Conservation (phyloP, 768 basidiomycete genomes). For the Suillus variegatus region DNA sequence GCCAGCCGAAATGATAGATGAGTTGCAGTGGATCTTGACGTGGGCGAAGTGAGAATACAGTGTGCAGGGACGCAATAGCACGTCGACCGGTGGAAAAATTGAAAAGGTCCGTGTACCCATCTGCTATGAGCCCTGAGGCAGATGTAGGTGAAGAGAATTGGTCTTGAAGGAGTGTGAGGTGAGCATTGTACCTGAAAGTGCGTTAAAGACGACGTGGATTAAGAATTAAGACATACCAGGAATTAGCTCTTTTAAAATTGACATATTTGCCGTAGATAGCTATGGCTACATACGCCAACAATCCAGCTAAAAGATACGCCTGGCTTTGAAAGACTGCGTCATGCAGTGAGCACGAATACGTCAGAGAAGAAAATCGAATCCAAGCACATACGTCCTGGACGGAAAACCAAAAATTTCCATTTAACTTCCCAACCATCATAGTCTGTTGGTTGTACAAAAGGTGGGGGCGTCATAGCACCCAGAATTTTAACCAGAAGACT, state of each 20-base stretch:
- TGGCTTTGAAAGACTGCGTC: constrained; percentile 66
- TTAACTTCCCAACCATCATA: constrained; percentile 77
- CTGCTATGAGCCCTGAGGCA: constrained; percentile 53
- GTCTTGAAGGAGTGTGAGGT: constrained; percentile 55
- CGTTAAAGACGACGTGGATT: constrained; percentile 12
- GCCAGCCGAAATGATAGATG: constrained; percentile 58
- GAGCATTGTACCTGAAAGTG: constrained; percentile 55
- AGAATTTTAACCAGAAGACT: constrained; percentile 19
- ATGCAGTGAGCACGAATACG: constrained; percentile 10
- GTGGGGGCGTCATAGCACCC: constrained; percentile 53
- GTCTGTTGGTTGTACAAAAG: constrained; percentile 50
- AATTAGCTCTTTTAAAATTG: constrained; percentile 62
- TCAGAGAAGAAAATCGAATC: background rate
- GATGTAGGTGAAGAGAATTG: constrained; percentile 76
- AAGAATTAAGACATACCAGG: constrained; percentile 48
- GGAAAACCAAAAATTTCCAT: constrained; percentile 78
- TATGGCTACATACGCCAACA: constrained; percentile 58
- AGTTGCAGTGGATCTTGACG: constrained; percentile 81
- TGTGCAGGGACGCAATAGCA: constrained; percentile 75
- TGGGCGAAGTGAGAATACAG: constrained; percentile 74
- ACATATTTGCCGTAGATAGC: constrained; percentile 59
- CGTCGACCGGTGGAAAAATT: constrained; percentile 87
- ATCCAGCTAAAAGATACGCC: constrained; percentile 48
- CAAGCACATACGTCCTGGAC: constrained; percentile 65
- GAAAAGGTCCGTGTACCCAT: constrained; percentile 81